Evolutionary conservation across 2,329 filamentous ascomycete species (phyloP), one percentile per base, ranked within the genome.

Genomic region (Tolypocladium capitatum): DNA sequence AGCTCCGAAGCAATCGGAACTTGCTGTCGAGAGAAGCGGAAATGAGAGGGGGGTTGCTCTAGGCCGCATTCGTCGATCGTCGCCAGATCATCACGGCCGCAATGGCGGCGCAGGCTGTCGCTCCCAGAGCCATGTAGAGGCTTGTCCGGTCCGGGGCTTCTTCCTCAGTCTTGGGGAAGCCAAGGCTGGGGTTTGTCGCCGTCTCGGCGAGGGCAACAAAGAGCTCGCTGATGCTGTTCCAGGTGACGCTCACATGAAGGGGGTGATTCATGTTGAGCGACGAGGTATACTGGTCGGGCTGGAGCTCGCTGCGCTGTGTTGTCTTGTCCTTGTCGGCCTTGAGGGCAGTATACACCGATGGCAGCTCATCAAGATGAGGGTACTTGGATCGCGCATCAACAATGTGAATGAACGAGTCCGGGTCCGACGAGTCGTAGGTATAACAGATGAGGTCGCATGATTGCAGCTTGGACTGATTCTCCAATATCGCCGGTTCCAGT

Each of bases 281-380:
- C 45, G 83, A 80, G 0, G 90, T 94, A 66, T 96, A 96, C 53
- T 89, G 83, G 61, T 98, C 92, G 1, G 92, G 92, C 64, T 96
- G 91, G 53, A 84, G 70, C 63, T 95, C 88, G 51, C 86, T 85
- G 50, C 92, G 79, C 67, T 98, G 92, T n/a, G 89, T 96, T 4
- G 91, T 94, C 65, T 95, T 94, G 65, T 98, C 92, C 55, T 85
- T 81, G 65, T 98, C 92, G 3, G 92, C 92, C 66, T 98, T 98
- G 50, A 97, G 73, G 0, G 91, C 92, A 1, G 88, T 87, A 62
- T 94, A 98, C 8, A 98, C 83, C 9, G 87, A 84, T 0, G 92
- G 92, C 28, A 98, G 71, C n/a, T 87, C 82, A 61, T 94, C 86
- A 2, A 98, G 76, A 48, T 92, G 84, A 0, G 88, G 81, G 55